Conservation (phyloP, 2,329 filamentous ascomycete genomes). For the Ciborinia camelliae region DNA sequence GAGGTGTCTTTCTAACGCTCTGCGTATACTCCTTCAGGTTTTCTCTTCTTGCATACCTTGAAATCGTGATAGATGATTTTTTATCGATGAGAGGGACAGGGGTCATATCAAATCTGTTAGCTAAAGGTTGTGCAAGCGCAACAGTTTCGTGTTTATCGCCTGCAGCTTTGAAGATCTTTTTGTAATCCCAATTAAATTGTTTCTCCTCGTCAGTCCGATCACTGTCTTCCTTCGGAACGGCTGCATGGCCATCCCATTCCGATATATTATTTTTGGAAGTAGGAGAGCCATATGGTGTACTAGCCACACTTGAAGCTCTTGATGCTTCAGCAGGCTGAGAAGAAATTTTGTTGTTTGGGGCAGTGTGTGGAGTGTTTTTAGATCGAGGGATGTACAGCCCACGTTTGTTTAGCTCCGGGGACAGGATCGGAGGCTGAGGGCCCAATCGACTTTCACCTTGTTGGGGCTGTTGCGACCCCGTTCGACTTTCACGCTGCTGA, state of each 20-base stretch:
- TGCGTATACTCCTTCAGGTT: constrained; percentile 45
- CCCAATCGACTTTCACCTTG: background rate
- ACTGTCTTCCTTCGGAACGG: constrained; percentile 15
- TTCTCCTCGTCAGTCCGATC: constrained; percentile 33
- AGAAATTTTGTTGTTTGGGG: constrained; percentile 10
- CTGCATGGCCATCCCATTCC: constrained; percentile 19
- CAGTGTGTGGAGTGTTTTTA: constrained; percentile 9
- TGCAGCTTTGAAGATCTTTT: constrained; percentile 41
- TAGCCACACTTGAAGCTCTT: constrained; percentile 25
- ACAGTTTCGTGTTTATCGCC: constrained; percentile 42
- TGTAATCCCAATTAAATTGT: constrained; percentile 42
- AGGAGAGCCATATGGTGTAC: constrained; percentile 22
- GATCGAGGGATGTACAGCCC: constrained; percentile 13
- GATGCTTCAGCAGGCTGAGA: constrained; percentile 15
- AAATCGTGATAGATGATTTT: constrained; percentile 45
- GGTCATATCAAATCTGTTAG: constrained; percentile 43
- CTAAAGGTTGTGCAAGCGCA: constrained; percentile 47
- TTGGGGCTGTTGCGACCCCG: constrained; percentile 11
- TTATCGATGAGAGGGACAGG: constrained; percentile 47
- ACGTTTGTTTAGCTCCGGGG: constrained; percentile 4
- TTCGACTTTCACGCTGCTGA: constrained; percentile 7
- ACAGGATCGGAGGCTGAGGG: constrained; percentile 14
- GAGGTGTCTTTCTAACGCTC: constrained; percentile 42
- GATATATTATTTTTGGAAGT: constrained; percentile 17
- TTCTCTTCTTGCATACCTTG: constrained; percentile 44